Conservation (phyloP, 257 asterid species). For the Lavandula angustifolia region DNA sequence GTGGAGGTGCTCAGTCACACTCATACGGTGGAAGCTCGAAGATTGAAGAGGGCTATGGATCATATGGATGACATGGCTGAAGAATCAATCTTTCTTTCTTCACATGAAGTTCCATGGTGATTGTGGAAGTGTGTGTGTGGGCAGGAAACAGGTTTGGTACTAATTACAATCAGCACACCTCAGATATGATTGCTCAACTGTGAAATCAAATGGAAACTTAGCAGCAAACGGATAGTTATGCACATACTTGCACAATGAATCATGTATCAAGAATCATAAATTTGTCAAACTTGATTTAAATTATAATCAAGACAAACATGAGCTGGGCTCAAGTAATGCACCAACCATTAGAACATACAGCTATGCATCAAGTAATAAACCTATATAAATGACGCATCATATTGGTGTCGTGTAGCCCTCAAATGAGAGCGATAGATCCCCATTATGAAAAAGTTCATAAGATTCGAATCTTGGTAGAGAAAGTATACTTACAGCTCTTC, state of each 20-base stretch:
- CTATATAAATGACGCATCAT: too few relatives aligned
- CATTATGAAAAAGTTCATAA: too few relatives aligned
- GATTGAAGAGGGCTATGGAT: constrained; percentile 21
- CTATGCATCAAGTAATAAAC: too few relatives aligned
- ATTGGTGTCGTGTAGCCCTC: too few relatives aligned
- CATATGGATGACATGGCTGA: too few relatives aligned
- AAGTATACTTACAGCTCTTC: too few relatives aligned
- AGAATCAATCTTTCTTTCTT: not conserved
- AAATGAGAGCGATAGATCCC: too few relatives aligned
- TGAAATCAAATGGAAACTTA: not conserved
- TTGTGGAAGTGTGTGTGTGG: too few relatives aligned
- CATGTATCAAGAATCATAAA: not conserved
- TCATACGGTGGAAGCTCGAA: constrained; percentile 55
- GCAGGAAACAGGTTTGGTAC: constrained; percentile 20
- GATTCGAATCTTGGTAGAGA: too few relatives aligned
- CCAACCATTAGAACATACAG: too few relatives aligned
- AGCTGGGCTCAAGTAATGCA: not conserved
- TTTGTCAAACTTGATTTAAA: not conserved
- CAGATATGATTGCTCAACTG: constrained; percentile 1
- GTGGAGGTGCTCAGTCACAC: constrained; percentile 75
- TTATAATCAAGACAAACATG: constrained; percentile 9
- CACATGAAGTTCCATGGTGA: not conserved
- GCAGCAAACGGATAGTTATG: not conserved
- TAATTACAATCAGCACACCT: not conserved
- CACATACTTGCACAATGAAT: not conserved